Evolutionary conservation across 1,139 yeast genomes (phyloP).

Genomic region (Diutina ranongensis): DNA sequence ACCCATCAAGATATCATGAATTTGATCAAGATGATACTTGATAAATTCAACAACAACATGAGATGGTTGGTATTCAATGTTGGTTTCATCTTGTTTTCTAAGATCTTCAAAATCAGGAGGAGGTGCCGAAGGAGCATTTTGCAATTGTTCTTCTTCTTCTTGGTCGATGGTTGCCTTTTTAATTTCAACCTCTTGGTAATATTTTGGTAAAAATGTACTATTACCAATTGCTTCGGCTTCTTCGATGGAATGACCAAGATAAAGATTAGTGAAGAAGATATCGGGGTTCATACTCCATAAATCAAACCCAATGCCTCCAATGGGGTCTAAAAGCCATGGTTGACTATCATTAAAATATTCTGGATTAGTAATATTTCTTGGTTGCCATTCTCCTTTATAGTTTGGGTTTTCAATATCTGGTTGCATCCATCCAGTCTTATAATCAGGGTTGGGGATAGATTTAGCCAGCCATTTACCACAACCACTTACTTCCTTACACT

Average conservation of each 20-base stretch:
- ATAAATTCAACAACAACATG: neutral
- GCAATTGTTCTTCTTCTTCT: neutral
- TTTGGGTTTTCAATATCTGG: conserved; percentile 62
- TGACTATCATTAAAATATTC: conserved; percentile 42
- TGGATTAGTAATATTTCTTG: conserved; percentile 58
- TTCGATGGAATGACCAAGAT: conserved; percentile 66
- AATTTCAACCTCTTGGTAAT: conserved; percentile 34
- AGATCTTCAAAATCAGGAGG: neutral
- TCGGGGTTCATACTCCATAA: conserved; percentile 79
- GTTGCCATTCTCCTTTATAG: conserved; percentile 74
- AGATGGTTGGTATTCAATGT: neutral
- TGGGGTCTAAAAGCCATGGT: conserved; percentile 26
- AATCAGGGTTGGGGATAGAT: conserved; percentile 51
- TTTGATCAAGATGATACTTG: neutral
- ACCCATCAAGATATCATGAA: neutral
- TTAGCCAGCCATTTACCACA: conserved; percentile 66
- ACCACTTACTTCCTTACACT: conserved; percentile 43
- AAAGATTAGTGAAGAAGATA: conserved; percentile 71
- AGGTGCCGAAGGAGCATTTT: neutral
- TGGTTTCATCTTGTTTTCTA: neutral
- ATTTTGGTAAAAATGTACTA: conserved; percentile 55
- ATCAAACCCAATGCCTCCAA: conserved; percentile 83
- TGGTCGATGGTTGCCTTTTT: neutral
- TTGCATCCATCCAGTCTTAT: conserved; percentile 69
- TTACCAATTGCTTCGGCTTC: conserved; percentile 85